Evolutionary conservation across 2,329 filamentous ascomycete species (phyloP), one percentile per base, ranked within the genome.

Genomic region (Arthrobotrys entomopaga): DNA sequence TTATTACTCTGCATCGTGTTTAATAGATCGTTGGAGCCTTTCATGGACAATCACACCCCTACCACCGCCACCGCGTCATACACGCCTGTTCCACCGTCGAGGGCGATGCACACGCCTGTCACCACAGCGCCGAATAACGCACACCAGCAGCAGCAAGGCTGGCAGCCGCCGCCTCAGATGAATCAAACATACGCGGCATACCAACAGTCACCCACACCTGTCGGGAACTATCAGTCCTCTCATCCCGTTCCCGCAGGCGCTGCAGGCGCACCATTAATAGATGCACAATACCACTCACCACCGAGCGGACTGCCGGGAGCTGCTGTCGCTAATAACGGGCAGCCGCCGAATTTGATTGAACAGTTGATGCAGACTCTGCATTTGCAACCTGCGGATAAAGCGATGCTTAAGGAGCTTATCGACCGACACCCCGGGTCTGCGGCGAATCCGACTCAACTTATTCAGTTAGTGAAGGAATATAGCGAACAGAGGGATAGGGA

Each of bases 1-100:
- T 26, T 75, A 29, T 49, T 75, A 15, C 58, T 75, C 2, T 75
- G 71, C 19, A 65, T 75, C 20, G 71, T 75, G 0, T 75, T 75
- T 52, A 69, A 67, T 20, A 26, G 69, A 11, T 57, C 69, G 4
- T 26, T 73, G 19, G 71, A 75, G 19, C 64, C 63, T 10, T 69
- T 75, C 38, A 52, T 57, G 22, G 71, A 75, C 13, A 65, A 54
- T 29, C 58, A 65, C 13, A 67, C 71, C 0, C 63, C 71, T 7
- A 65, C 71, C 4, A 59, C 71, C 2, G 57, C 64, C 7, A 65
- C 57, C 19, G 71, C 63, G 2, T 15, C 42, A 7, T 69, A 59
- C 29, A 69, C 71, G 2, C 64, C 71, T 11, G 61, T 65, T 13
- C 69, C 71, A n/a, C 71, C 71, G 16, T 67, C 61, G 19, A 58